Evolutionary conservation across 768 basidiomycete species (phyloP).

Genomic region (Suillus subaureus): DNA sequence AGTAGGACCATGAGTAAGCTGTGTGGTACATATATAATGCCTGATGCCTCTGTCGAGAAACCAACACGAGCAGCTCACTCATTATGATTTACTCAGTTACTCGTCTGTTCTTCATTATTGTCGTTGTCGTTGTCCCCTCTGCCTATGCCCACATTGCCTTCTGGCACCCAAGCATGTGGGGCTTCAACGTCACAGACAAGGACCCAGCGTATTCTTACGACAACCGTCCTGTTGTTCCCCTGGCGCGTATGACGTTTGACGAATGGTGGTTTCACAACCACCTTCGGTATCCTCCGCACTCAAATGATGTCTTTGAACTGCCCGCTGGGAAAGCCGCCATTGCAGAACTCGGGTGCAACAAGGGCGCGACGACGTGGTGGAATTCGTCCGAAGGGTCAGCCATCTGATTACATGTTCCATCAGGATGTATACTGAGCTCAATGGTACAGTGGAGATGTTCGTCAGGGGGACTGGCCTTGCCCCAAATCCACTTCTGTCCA

Average conservation of each 20-base stretch:
- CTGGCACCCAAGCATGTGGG: slow-evolving; percentile 39
- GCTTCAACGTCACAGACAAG: slow-evolving; percentile 39
- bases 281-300: slow-evolving; percentile 33
- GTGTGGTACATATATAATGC: not conserved
- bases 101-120: not conserved
- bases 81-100: slow-evolving; percentile 7
- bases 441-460: slow-evolving; percentile 24
- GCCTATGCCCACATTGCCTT: slow-evolving; percentile 21
- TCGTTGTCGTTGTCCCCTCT: not conserved
- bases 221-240: slow-evolving; percentile 40
- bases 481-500: slow-evolving; percentile 17
- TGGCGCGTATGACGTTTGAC: slow-evolving; percentile 30
- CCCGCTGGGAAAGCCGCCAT: slow-evolving; percentile 28
- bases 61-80: not conserved
- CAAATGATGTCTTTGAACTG: slow-evolving; percentile 33
- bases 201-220: slow-evolving; percentile 30
- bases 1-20: not conserved
- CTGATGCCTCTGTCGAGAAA: not conserved
- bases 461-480: slow-evolving; percentile 26
- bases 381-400: slow-evolving; percentile 20
- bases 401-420: not conserved
- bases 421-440: not conserved
- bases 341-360: slow-evolving; percentile 35
- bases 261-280: slow-evolving; percentile 44
- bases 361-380: slow-evolving; percentile 31